Evolutionary conservation across 2,329 filamentous ascomycete species (phyloP).

Genomic region (Albophoma yamanashiensis): DNA sequence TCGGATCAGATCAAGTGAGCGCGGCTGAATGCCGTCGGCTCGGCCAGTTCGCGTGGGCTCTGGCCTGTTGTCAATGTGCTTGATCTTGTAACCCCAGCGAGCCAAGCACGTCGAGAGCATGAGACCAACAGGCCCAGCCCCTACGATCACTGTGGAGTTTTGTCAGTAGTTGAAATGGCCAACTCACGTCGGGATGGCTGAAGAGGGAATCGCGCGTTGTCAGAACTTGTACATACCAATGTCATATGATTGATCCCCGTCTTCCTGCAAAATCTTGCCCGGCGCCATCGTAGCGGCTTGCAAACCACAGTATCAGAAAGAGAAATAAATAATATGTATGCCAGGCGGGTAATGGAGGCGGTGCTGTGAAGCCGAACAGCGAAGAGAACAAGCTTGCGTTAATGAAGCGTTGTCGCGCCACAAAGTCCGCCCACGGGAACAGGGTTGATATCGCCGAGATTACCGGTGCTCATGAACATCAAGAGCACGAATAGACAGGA

Average conservation of each 20-base stretch:
- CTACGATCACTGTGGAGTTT: slow-evolving; percentile 61
- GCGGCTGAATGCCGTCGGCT: slow-evolving; percentile 85
- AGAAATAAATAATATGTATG: background rate
- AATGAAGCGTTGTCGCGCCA: background rate
- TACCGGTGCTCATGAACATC: background rate
- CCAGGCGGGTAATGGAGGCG: background rate
- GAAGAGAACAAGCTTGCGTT: background rate
- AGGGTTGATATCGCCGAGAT: background rate
- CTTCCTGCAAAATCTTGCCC: background rate
- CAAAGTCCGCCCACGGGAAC: background rate
- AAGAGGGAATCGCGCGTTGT: background rate
- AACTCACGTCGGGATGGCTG: background rate
- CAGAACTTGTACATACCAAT: slow-evolving; percentile 23
- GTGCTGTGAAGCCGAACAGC: background rate
- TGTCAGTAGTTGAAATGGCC: slow-evolving; percentile 8
- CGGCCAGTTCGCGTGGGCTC: slow-evolving; percentile 78
- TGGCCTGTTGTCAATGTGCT: slow-evolving; percentile 84
- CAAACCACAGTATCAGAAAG: background rate
- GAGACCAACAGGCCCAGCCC: slow-evolving; percentile 80
- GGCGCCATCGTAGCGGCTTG: background rate
- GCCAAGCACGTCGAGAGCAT: slow-evolving; percentile 81
- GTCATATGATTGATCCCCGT: slow-evolving; percentile 23
- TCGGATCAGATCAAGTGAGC: slow-evolving; percentile 73
- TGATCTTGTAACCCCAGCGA: slow-evolving; percentile 89
- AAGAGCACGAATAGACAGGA: background rate